Percentiles rank a stretch among this genome's conserved stretches.
Evolutionary conservation across 208 protist species (phyloP).

Genomic region (Porcisia deanei): DNA sequence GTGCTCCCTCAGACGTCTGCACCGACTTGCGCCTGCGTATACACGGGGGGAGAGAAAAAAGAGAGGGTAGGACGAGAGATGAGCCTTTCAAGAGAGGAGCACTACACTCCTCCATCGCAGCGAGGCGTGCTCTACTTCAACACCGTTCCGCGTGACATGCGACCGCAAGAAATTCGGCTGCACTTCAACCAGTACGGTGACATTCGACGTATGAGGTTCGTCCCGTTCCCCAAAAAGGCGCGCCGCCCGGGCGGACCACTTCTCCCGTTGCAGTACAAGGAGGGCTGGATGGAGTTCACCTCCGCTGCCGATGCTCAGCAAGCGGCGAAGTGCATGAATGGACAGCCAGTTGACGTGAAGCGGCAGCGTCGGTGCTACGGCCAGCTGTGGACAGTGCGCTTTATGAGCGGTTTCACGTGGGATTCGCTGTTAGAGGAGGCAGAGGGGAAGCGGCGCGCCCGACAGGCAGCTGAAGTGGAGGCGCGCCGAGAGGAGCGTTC

Average conservation of each 20-base stretch:
- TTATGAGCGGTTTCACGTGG: slow-evolving; percentile 63
- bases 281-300: slow-evolving; percentile 82
- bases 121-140: slow-evolving; percentile 83
- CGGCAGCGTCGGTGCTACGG: slow-evolving; percentile 69
- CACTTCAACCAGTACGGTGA: slow-evolving; percentile 72
- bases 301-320: slow-evolving; percentile 36
- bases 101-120: slow-evolving; percentile 40
- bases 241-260: slow-evolving; percentile 63
- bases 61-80: background rate
- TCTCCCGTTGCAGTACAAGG: slow-evolving; percentile 73
- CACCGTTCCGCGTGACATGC: slow-evolving; percentile 74
- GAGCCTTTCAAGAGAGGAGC: slow-evolving; percentile 11
- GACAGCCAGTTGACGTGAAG: slow-evolving; percentile 56
- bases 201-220: slow-evolving; percentile 73
- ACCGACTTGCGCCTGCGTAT: background rate
- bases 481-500: slow-evolving; percentile 48
- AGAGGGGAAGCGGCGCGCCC: slow-evolving; percentile 49
- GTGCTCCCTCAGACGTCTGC: background rate
- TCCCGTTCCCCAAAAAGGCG: slow-evolving; percentile 78
- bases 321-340: slow-evolving; percentile 65
- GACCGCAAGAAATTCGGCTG: slow-evolving; percentile 64
- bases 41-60: background rate
- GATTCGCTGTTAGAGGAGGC: slow-evolving; percentile 59
- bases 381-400: slow-evolving; percentile 81
- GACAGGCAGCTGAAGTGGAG: slow-evolving; percentile 52